Evolutionary conservation across 2,329 filamentous ascomycete genomes (phyloP).

Genomic region (Sporothrix phasma): DNA sequence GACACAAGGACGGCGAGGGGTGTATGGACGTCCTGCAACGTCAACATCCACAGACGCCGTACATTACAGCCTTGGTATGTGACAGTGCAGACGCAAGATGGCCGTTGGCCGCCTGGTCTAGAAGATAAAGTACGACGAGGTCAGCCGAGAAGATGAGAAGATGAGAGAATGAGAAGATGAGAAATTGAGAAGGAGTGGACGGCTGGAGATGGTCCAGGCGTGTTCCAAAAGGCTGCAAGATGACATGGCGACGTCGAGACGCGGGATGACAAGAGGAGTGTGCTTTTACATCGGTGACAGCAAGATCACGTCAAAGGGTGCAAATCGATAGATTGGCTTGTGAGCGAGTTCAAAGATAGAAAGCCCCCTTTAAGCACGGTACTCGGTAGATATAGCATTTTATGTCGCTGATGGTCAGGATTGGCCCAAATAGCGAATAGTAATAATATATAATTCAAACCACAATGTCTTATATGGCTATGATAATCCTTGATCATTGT

Average conservation of each 20-base stretch:
- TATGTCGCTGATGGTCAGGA: too few species aligned
- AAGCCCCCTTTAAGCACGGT: too few species aligned
- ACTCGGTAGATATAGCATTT: too few species aligned
- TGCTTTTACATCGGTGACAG: background rate
- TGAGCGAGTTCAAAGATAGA: too few species aligned
- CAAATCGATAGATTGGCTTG: too few species aligned
- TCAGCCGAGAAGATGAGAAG: too few species aligned
- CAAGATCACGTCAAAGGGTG: too few species aligned
- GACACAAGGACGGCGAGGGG: background rate
- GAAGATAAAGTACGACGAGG: background rate
- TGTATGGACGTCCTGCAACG: background rate
- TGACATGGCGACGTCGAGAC: background rate
- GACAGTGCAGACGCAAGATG: background rate
- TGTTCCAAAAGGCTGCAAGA: constrained; percentile 2
- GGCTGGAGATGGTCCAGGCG: background rate
- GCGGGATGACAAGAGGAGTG: background rate
- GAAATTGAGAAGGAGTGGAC: background rate
- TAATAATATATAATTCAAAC: too few species aligned
- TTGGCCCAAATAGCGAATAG: too few species aligned
- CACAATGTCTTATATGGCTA: too few species aligned
- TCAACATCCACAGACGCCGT: background rate
- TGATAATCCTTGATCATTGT: too few species aligned
- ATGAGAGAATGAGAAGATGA: too few species aligned
- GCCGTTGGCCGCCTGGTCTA: background rate
- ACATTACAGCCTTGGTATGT: background rate